Base-by-base conservation (phyloP, 148 eudicot species). In the Fagopyrum homotropicum region DNA sequence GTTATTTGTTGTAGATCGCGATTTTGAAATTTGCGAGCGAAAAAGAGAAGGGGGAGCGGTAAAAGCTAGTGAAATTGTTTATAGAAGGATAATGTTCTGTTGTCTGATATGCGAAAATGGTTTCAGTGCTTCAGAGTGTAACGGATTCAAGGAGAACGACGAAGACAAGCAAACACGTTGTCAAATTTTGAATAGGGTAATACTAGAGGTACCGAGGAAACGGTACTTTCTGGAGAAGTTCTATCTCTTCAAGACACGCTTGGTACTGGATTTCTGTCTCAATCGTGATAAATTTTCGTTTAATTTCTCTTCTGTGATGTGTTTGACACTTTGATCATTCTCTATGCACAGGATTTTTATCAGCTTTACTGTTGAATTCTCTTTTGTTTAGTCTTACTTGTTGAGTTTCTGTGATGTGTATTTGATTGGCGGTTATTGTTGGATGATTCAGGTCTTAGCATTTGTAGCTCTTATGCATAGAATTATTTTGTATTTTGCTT, bases 181-280 rank as follows among this genome's bases (percentile, higher is more conserved):
- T 12, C 4, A 22, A 59, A 49, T 26, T 72, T 72, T 26, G 30
- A 47, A 72, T 49, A 17, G 17, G 12, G 55, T 12, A 72, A 12
- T 47, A 55, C 19, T 6, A 47, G 56, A 47, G 56, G 14, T 30
- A 19, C 55, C 69, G 17, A 57, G 51, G 11, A 30, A 46, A 46
- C 73, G 75, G 1, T 75, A 78, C 72, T 50, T 75, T 76, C 75
- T 84, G 72, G 84, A 81, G 51, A 70, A 77, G 29, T 81, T 84
- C 45, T 69, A 75, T 63, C 83, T 84, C 45, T 84, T 68, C 69
- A 47, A 79, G 61, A 83, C 81, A 6, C 47, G 43, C 29, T 59
- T 75, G 9, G 86, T 84, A 79, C 69, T 16, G 49, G n/a, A 6
- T 43, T 40, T 40, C 47, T 35, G 6, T 19, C 8, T 4, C 16